Evolutionary conservation across 768 basidiomycete genomes (phyloP).

Genomic region (Tremella yokohamensis): DNA sequence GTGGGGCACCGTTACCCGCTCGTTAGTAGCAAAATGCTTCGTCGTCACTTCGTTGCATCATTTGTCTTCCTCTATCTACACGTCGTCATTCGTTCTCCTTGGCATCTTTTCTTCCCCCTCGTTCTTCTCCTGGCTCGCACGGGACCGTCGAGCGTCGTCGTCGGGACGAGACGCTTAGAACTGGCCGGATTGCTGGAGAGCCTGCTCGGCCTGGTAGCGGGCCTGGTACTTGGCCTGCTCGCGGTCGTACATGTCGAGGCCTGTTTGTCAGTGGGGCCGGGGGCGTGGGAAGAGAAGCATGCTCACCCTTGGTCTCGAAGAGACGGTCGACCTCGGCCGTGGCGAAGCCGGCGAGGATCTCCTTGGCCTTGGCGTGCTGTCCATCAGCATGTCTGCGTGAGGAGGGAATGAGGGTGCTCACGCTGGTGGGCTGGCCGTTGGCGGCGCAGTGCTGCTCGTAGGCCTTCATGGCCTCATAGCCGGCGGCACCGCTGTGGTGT

Average conservation of each 20-base stretch:
- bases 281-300: background rate
- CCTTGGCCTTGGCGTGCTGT: slow-evolving; percentile 47
- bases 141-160: too few relatives aligned
- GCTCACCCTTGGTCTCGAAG: slow-evolving; percentile 53
- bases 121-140: too few relatives aligned
- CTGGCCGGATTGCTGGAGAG: slow-evolving; percentile 10
- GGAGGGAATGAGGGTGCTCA: slow-evolving; percentile 17
- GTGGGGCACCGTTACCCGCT: too few relatives aligned
- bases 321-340: slow-evolving; percentile 53
- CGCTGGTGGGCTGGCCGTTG: slow-evolving; percentile 49
- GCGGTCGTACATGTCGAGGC: slow-evolving; percentile 47
- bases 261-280: slow-evolving; percentile 12
- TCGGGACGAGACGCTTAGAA: too few relatives aligned
- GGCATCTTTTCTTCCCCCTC: too few relatives aligned
- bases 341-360: slow-evolving; percentile 51
- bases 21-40: too few relatives aligned
- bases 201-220: slow-evolving; percentile 38
- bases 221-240: slow-evolving; percentile 46
- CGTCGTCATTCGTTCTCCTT: too few relatives aligned
- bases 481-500: slow-evolving; percentile 47
- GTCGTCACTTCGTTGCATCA: too few relatives aligned
- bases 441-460: slow-evolving; percentile 49
- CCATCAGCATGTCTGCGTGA: background rate
- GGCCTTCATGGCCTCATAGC: slow-evolving; percentile 53
- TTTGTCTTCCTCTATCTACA: too few relatives aligned